Conservation (phyloP, 768 basidiomycete species). For the Cystofilobasidium capitatum region DNA sequence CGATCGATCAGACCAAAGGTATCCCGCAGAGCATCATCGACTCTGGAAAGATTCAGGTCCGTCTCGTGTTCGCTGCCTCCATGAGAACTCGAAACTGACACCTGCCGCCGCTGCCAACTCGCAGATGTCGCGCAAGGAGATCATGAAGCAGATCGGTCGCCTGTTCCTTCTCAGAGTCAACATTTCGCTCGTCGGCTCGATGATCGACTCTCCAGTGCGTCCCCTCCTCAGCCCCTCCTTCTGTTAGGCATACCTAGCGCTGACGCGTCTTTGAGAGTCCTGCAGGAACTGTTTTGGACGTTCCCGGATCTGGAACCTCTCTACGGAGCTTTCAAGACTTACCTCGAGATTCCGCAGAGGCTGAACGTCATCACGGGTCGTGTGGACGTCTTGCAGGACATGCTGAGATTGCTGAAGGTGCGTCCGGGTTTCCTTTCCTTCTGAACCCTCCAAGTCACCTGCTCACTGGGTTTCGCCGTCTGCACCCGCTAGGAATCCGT, state of each 20-base stretch:
- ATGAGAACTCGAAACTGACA: no score
- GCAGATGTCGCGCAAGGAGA: conserved; percentile 53
- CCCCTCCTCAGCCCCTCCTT: conserved; percentile 19
- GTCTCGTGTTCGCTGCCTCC: conserved; percentile 33
- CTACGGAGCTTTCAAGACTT: conserved; percentile 64
- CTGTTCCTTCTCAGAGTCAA: conserved; percentile 86
- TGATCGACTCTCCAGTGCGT: conserved; percentile 86
- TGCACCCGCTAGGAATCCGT: conserved; percentile 19
- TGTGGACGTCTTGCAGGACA: conserved; percentile 92
- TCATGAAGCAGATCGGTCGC: conserved; percentile 95
- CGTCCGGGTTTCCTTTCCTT: not conserved
- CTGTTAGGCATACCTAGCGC: not conserved
- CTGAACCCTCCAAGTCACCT: not conserved
- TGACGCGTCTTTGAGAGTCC: no score
- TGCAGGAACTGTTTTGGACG: conserved; percentile 44
- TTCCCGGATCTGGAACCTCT: conserved; percentile 91
- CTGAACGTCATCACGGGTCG: conserved; percentile 87
- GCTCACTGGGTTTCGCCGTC: not conserved
- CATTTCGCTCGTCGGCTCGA: conserved; percentile 90
- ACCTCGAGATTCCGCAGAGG: conserved; percentile 88
- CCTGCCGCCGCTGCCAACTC: not conserved
- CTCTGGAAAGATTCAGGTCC: conserved; percentile 76
- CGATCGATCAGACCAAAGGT: conserved; percentile 93
- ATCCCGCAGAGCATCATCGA: conserved; percentile 87
- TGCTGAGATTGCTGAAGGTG: conserved; percentile 90